Evolutionary conservation across 1,284 basidiomycete species (phyloP), one percentile per base, ranked within the genome.

Genomic region (Entoloma clypeatum): DNA sequence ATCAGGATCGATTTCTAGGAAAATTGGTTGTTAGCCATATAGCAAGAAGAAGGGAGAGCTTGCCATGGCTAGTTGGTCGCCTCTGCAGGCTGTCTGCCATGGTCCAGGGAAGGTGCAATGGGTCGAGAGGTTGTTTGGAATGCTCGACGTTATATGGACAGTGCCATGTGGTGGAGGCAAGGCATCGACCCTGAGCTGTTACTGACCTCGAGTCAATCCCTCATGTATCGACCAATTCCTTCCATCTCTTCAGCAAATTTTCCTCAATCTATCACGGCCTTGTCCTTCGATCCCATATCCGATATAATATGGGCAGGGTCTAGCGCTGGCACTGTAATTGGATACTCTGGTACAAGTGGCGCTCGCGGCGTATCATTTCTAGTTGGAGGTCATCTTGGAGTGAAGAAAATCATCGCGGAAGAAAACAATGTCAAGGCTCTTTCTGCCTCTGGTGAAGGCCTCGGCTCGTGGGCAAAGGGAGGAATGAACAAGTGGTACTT

Each of bases 241-340:
- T 54, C 63, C 9, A 60, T 67, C 46, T 50, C 57, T n/a, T 41
- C 56, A 13, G 40, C 54, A 17, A 53, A 50, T 22, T 76, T 71
- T 52, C 67, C 67, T 7, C 74, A 77, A 50, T 69, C 79, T 26
- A 69, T 86, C 32, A 83, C 86, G 14, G 75, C 86, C 0, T 72
- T 97, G 45, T 77, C 82, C 3, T 92, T 98, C 59, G 94, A 98
- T 65, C 86, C 91, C 5, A 84, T 87, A 29, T 86, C 89, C 1
- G 93, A 97, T 62, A 79, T 87, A 9, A 69, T 98, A 25, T 96
- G 93, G 92, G 74, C 86, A 34, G 94, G 92, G 31, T 76, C 79
- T 13, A 78, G 81, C 39, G 66, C 77, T 26, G 94, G 95, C 5
- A 71, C 74, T 48, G 74, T 96, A 43, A 67, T 74, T 24, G 86